phyloP scores from a whole-genome alignment of 805 yeast species.

The Ogataea degrootiae region DNA sequence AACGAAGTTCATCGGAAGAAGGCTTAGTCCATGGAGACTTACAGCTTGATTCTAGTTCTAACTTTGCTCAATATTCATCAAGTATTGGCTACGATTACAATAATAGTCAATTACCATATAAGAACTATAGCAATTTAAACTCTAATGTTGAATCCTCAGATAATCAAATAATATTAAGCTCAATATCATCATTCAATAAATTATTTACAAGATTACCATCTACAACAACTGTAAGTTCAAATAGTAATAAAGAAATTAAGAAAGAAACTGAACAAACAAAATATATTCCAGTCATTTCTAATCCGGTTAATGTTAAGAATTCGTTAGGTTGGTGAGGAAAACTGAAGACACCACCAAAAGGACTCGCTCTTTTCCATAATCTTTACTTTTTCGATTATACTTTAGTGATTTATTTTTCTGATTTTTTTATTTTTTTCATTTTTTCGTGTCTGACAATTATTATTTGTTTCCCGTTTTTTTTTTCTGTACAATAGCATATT shows the following conservation, averaged over 20 bases:
- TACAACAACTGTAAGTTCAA: neutral
- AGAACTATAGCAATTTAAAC: neutral
- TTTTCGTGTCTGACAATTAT: too few relatives aligned
- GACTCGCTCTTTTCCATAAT: slow-evolving; percentile 1
- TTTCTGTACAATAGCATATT: too few relatives aligned
- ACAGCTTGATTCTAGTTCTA: slow-evolving; percentile 3
- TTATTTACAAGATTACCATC: slow-evolving; percentile 8
- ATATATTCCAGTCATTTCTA: slow-evolving; percentile 48
- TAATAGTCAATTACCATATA: neutral
- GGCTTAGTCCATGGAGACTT: slow-evolving; percentile 8
- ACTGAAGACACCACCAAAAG: neutral
- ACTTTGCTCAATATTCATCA: slow-evolving; percentile 3
- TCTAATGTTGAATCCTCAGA: slow-evolving; percentile 3
- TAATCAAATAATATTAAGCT: slow-evolving; percentile 2
- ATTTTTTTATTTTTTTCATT: too few relatives aligned
- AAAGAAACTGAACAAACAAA: slow-evolving; percentile 15
- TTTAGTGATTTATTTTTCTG: neutral
- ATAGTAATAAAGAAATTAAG: slow-evolving; percentile 6
- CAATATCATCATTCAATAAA: slow-evolving; percentile 15
- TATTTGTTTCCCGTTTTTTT: too few relatives aligned
- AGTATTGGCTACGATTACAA: neutral
- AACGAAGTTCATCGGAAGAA: slow-evolving; percentile 8
- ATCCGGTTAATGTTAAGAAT: slow-evolving; percentile 65
- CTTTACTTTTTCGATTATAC: neutral
- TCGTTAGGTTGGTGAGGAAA: slow-evolving; percentile 29